Evolutionary conservation across 371 early-diverging fungal species (phyloP).

Genomic region (Apophysomyces elegans): DNA sequence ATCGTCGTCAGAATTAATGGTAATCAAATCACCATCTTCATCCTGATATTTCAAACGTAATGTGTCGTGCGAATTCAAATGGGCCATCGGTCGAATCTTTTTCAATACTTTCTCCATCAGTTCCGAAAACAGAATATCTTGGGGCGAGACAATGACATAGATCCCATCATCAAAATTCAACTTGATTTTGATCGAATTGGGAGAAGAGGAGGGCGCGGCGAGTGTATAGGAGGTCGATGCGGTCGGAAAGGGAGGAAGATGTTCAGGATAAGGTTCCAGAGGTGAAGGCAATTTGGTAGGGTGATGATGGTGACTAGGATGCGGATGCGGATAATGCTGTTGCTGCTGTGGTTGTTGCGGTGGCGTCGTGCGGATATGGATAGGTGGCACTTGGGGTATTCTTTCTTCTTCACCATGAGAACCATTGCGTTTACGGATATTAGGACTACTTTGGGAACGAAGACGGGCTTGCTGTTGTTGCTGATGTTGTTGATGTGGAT

Average conservation of each 20-base stretch:
- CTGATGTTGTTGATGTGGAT: no score
- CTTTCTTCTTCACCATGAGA: neutral
- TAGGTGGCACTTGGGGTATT: conserved; percentile 20
- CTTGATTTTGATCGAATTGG: conserved; percentile 72
- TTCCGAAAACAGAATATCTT: conserved; percentile 73
- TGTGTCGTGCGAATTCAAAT: conserved; percentile 45
- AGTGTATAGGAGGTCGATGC: conserved; percentile 75
- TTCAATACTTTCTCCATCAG: conserved; percentile 82
- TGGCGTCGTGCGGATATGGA: conserved; percentile 20
- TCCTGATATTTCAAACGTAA: conserved; percentile 87
- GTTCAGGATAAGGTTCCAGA: conserved; percentile 52
- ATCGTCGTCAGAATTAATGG: conserved; percentile 89
- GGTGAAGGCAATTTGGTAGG: conserved; percentile 1
- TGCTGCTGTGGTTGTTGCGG: neutral
- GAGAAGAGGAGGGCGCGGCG: conserved; percentile 27
- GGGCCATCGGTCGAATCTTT: conserved; percentile 85
- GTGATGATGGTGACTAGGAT: neutral
- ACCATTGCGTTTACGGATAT: conserved; percentile 50
- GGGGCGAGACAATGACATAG: conserved; percentile 83
- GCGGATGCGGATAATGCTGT: neutral
- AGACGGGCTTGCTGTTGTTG: conserved; percentile 42
- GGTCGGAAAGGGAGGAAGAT: conserved; percentile 72
- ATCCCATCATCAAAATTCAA: conserved; percentile 86
- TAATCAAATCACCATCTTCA: conserved; percentile 90
- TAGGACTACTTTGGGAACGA: conserved; percentile 71